Percentiles rank a stretch among this genome's conserved stretches.
Evolutionary conservation across 176 grass and related monocot genomes (phyloP).

Genomic region (Aegilops tauschii): DNA sequence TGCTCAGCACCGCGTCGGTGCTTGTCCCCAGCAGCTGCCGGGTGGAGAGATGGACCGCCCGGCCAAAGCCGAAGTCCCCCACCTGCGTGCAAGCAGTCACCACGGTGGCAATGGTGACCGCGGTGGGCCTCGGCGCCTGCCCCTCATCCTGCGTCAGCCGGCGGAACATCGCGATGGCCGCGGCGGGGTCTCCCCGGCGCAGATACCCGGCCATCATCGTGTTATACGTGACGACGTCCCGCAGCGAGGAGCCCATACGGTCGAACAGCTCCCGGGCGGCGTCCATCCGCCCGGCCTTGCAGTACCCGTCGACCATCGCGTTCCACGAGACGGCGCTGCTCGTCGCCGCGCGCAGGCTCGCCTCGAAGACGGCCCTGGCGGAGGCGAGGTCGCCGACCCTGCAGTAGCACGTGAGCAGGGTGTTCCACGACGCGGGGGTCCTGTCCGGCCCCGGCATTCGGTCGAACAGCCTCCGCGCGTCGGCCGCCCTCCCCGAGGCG

Average conservation of each 20-base stretch:
- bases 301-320: constrained; percentile 46
- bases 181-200: not conserved
- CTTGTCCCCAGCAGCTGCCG: not conserved
- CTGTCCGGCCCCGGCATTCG: constrained; percentile 26
- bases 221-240: constrained; percentile 44
- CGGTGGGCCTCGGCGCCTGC: constrained; percentile 20
- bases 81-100: constrained; percentile 42
- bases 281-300: constrained; percentile 21
- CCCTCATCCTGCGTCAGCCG: not conserved
- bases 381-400: constrained; percentile 20
- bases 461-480: constrained; percentile 29
- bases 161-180: constrained; percentile 27
- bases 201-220: constrained; percentile 49
- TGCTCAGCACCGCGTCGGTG: constrained; percentile 31
- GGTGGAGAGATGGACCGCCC: constrained; percentile 26
- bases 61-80: constrained; percentile 36
- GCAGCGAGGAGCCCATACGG: constrained; percentile 5
- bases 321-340: constrained; percentile 64
- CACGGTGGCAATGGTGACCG: constrained; percentile 38
- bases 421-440: constrained; percentile 50
- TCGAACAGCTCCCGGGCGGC: constrained; percentile 32
- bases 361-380: constrained; percentile 43
- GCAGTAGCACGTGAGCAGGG: constrained; percentile 39
- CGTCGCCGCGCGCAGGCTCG: not conserved
- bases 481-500: not conserved